Evolutionary conservation across 139 green algal genomes (phyloP).

Genomic region (Closterium sp.): DNA sequence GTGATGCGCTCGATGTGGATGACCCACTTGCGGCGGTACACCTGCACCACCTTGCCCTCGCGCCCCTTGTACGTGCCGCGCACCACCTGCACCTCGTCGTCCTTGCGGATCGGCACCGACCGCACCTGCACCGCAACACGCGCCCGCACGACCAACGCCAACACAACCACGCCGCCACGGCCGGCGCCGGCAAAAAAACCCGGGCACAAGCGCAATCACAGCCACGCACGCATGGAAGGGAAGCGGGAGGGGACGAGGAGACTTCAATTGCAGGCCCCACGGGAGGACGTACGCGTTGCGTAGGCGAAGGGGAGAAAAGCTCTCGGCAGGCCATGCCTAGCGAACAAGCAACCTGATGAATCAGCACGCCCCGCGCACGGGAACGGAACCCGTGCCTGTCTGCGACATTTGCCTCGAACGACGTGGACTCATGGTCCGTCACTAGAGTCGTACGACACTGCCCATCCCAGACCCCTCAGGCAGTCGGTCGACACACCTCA

Average conservation of each 20-base stretch:
- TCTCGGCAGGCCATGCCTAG: too few species aligned
- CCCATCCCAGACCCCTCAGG: background rate
- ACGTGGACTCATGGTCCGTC: too few species aligned
- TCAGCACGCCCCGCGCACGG: background rate
- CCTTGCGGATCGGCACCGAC: slow-evolving; percentile 93
- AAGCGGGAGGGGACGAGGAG: background rate
- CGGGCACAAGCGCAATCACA: background rate
- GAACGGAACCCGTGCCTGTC: background rate
- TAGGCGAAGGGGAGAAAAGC: too few species aligned
- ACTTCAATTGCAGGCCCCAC: background rate
- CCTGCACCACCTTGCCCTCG: slow-evolving; percentile 94
- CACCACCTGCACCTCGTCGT: slow-evolving; percentile 97
- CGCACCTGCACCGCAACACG: slow-evolving; percentile 85
- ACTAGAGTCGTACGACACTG: background rate
- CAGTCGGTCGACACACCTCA: too few species aligned
- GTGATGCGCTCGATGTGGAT: slow-evolving; percentile 99
- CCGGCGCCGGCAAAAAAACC: too few species aligned
- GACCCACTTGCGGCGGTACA: slow-evolving; percentile 99
- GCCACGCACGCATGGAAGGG: background rate
- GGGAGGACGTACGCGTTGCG: too few species aligned
- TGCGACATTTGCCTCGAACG: background rate
- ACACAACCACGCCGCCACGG: too few species aligned
- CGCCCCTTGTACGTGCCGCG: slow-evolving; percentile 94
- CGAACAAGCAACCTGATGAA: background rate
- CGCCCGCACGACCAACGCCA: too few species aligned